A percentile compares a stretch with the other conserved stretches of the same genome.
phyloP scores from a whole-genome alignment of 2,329 filamentous ascomycete genomes.

The Podosphaera fusca region DNA sequence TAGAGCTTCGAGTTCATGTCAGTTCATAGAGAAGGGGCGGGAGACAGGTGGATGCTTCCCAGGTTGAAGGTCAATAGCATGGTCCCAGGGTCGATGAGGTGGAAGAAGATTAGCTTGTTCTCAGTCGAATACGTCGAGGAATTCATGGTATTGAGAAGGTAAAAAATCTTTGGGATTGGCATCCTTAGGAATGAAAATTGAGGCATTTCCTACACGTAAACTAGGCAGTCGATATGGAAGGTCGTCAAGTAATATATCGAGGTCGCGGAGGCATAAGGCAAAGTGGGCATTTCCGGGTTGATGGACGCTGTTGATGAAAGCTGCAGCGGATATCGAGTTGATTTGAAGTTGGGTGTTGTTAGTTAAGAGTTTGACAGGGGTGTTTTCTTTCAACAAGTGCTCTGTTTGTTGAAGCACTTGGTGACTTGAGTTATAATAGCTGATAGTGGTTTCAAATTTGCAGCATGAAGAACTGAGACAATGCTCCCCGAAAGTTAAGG shows the following conservation, averaged over 20 bases:
- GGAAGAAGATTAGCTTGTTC: no score
- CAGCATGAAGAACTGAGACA: neutral
- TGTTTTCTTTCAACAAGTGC: no score
- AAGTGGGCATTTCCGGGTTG: neutral
- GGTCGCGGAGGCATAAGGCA: neutral
- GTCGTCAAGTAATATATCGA: neutral
- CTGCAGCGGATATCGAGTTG: no score
- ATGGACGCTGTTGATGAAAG: neutral
- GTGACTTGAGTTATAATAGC: neutral
- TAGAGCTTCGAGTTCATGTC: neutral
- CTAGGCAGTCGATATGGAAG: neutral
- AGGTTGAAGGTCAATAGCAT: neutral
- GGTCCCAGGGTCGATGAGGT: no score
- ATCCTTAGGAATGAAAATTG: neutral
- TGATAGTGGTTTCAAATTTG: neutral
- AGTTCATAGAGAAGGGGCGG: neutral
- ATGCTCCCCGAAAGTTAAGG: neutral
- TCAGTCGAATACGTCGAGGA: neutral
- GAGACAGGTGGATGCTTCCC: neutral
- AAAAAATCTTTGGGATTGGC: neutral
- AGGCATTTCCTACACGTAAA: neutral
- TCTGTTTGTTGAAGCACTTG: no score
- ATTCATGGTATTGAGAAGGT: neutral
- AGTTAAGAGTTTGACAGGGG: no score
- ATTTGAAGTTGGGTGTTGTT: no score